A percentile compares a stretch with the other conserved stretches of the same genome.
Evolutionary conservation across 225 moss, liverwort and hornwort genomes (phyloP).

Genomic region (Ulota crispa): DNA sequence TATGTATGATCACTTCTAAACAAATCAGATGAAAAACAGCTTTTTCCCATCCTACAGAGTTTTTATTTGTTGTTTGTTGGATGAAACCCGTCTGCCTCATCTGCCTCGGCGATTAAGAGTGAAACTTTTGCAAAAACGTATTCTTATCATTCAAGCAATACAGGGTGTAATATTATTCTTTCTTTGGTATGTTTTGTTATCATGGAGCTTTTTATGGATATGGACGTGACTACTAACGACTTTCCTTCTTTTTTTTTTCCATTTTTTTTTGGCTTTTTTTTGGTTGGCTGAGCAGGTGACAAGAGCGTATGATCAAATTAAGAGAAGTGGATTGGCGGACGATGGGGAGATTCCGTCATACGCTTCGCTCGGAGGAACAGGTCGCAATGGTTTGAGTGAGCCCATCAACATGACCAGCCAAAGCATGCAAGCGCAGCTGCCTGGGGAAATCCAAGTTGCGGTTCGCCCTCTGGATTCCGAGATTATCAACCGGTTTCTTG

Average conservation of each 20-base stretch:
- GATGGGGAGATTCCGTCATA: conserved; percentile 61
- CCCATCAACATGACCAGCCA: conserved; percentile 78
- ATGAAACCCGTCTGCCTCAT: too few relatives aligned
- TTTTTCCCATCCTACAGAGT: too few relatives aligned
- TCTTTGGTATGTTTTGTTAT: neutral
- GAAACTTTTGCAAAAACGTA: neutral
- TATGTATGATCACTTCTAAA: too few relatives aligned
- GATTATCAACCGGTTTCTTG: conserved; percentile 71
- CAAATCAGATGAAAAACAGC: too few relatives aligned
- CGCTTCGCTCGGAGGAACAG: conserved; percentile 77
- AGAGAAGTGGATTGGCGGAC: conserved; percentile 74
- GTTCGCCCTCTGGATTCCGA: conserved; percentile 87
- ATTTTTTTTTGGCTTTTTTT: neutral
- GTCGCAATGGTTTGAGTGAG: conserved; percentile 81
- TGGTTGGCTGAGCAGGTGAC: conserved; percentile 57
- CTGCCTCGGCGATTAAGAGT: too few relatives aligned
- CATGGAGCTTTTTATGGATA: neutral
- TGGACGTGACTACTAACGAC: too few relatives aligned
- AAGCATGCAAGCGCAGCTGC: conserved; percentile 62
- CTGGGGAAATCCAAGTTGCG: conserved; percentile 64
- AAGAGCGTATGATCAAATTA: conserved; percentile 85
- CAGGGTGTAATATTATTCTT: neutral
- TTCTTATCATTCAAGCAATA: neutral
- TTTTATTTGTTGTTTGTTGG: too few relatives aligned
- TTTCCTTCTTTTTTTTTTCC: too few relatives aligned